Conservation (phyloP, 805 yeast genomes). For the Schizosaccharomyces lindneri region DNA sequence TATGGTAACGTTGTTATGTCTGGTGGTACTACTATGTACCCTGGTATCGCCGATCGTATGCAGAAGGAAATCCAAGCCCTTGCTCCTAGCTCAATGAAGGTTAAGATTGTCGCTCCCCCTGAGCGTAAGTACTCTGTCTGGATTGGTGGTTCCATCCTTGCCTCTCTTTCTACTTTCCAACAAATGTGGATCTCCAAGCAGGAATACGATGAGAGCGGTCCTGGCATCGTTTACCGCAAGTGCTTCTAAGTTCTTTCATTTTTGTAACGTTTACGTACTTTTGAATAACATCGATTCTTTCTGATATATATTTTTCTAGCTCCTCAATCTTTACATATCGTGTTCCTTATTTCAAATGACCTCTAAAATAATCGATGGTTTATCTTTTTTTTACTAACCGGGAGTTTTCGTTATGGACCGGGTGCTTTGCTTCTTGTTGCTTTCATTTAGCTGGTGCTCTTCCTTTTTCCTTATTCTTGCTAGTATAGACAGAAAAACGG, state of each 20-base stretch:
- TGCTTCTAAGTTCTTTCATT: constrained; percentile 33
- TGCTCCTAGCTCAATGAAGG: constrained; percentile 99
- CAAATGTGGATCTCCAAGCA: constrained; percentile 99
- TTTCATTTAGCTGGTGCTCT: too few relatives aligned
- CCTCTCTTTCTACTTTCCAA: constrained; percentile 97
- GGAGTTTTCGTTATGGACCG: too few relatives aligned
- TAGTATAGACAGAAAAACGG: too few relatives aligned
- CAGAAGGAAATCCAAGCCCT: constrained; percentile 98
- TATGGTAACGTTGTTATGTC: constrained; percentile 98
- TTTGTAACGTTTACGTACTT: background rate
- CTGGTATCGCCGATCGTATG: constrained; percentile 99
- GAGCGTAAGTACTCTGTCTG: constrained; percentile 94
- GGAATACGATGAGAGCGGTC: constrained; percentile 99
- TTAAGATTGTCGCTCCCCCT: constrained; percentile 97
- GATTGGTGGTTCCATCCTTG: constrained; percentile 99
- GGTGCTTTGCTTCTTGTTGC: too few relatives aligned
- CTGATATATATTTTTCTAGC: background rate
- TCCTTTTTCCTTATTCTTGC: too few relatives aligned
- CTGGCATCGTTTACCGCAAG: constrained; percentile 93
- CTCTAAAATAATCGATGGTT: too few relatives aligned
- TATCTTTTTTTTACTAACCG: too few relatives aligned
- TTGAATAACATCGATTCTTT: background rate
- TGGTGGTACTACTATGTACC: constrained; percentile 99
- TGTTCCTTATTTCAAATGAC: too few relatives aligned
- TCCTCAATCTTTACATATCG: background rate